These are phyloP conservation scores for Canavalia gladiata DNA, from an alignment of 306 rosid genomes.

Conservation along the genomic window DNA sequence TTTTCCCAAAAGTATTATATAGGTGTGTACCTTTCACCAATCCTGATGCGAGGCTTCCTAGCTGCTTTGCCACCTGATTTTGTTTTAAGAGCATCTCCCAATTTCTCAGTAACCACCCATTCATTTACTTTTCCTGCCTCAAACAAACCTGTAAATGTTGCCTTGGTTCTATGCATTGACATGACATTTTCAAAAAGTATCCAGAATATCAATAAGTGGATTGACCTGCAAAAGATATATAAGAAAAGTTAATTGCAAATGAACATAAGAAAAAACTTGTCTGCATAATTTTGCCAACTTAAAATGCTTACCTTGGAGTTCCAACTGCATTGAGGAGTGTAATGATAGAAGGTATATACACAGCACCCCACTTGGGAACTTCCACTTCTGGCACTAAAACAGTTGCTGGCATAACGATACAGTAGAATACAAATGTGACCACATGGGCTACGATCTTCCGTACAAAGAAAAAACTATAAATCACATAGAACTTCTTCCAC, in stretches of 20 bases:
- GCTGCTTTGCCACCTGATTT: conserved; percentile 67
- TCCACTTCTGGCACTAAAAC: conserved; percentile 86
- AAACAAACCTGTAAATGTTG: conserved; percentile 83
- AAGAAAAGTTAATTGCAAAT: conserved; percentile 21
- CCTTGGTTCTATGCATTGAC: conserved; percentile 95
- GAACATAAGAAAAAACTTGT: background rate
- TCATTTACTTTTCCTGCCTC: conserved; percentile 89
- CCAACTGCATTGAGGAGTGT: conserved; percentile 96
- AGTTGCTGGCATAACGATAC: conserved; percentile 86
- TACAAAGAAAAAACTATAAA: conserved; percentile 94
- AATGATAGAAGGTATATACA: conserved; percentile 83
- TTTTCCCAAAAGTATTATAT: background rate
- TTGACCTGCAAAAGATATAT: conserved; percentile 65
- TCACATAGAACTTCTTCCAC: conserved; percentile 87
- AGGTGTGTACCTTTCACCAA: conserved; percentile 64
- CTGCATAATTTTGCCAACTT: background rate
- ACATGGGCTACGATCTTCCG: conserved; percentile 87
- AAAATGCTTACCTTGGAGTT: conserved; percentile 74
- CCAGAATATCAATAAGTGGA: conserved; percentile 88
- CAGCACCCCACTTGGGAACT: conserved; percentile 94
- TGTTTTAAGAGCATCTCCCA: conserved; percentile 87
- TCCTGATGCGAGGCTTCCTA: conserved; percentile 60
- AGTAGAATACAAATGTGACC: conserved; percentile 87
- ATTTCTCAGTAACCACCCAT: conserved; percentile 96
- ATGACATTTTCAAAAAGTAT: conserved; percentile 93